Conservation (phyloP, 148 eudicot genomes). For the Polygonum maritimum region DNA sequence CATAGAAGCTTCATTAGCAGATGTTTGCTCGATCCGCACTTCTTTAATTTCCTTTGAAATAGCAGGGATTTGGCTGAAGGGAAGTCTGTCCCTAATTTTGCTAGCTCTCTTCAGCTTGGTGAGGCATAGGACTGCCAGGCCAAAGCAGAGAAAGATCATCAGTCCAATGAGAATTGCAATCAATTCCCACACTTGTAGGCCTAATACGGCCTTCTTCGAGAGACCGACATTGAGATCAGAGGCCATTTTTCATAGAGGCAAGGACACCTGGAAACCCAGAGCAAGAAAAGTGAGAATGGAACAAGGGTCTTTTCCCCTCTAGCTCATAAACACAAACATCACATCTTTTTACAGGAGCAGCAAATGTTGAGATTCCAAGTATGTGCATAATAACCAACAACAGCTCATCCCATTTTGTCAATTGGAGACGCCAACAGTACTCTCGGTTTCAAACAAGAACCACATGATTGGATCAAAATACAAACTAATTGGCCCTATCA, state of each 20-base stretch:
- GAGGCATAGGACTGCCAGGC: conserved; percentile 34
- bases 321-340: background rate
- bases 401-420: background rate
- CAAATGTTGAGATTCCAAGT: background rate
- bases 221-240: conserved; percentile 33
- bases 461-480: background rate
- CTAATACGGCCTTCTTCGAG: conserved; percentile 27
- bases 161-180: conserved; percentile 44
- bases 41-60: conserved; percentile 60
- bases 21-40: conserved; percentile 38
- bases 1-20: conserved; percentile 27
- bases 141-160: conserved; percentile 38
- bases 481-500: background rate
- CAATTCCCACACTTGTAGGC: conserved; percentile 55
- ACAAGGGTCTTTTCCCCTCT: background rate
- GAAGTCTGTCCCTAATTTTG: conserved; percentile 26
- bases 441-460: background rate
- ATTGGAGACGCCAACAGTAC: background rate
- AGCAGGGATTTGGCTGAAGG: conserved; percentile 43
- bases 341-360: background rate
- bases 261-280: conserved; percentile 17
- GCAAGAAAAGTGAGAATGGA: background rate
- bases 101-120: conserved; percentile 46
- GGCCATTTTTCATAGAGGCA: conserved; percentile 29
- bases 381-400: background rate